Evolutionary conservation across 73 alveolate genomes (phyloP), one percentile per base, ranked within the genome.

Genomic region (Paramecium primaurelia): DNA sequence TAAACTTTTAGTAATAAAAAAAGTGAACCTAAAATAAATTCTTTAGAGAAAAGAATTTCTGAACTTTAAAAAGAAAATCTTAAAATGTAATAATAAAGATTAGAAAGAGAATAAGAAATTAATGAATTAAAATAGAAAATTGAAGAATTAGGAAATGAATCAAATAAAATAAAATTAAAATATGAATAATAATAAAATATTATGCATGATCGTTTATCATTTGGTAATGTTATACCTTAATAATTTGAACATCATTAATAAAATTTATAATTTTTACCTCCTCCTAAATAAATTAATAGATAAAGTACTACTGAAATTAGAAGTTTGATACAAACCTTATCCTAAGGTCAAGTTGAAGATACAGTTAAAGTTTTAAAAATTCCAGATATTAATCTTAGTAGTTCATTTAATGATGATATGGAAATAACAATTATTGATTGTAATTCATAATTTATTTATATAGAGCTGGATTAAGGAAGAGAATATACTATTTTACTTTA

Each of bases 361-460:
- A 75, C 88, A 8, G 30, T 32, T 64, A 64, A 34, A n/a, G 47
- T 64, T 4, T 28, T 64, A 64, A 64, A 64, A 64, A 64, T 64
- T 28, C 84, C 84, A 28, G 84, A 64, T 64, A 64, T 64, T 0
- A 64, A 64, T 64, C 47, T 64, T 2, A 75, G 88, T 18, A 75
- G 9, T 42, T 36, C 88, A 2, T 22, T 75, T 14, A 75, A 30
- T 75, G 60, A 75, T 36, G 88, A 75, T 4, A 30, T 42, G 34
- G 88, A 75, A 26, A 75, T 75, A 16, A 75, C 38, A 12, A 25
- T 75, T 42, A n/a, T 75, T 20, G 88, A 75, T 75, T 75, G 88
- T 75, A 75, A 71, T 75, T 5, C 1, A 75, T 75, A 1, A 42
- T 30, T 4, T 75, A 75, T 34, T 54, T 30, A 38, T 75, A 11